Base-by-base conservation (phyloP, 768 basidiomycete genomes). In the Phlegmacium glaucopus region DNA sequence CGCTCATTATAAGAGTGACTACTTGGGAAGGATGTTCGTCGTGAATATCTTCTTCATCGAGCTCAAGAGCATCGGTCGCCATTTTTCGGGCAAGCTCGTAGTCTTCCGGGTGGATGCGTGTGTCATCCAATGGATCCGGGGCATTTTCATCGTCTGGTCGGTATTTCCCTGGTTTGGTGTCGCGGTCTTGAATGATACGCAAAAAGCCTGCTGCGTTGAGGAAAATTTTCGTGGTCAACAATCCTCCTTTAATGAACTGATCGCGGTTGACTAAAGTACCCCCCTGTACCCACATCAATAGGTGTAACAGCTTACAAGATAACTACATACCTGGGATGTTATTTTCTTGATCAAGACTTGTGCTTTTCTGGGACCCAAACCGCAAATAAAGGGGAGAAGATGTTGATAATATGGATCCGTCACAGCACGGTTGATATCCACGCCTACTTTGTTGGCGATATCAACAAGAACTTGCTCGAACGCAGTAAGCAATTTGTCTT, bases 31-130 rank as follows among this genome's bases (percentile, higher is more conserved):
- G 90, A 62, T 95, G 90, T 58, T 89, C 83, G 54, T 91, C 90
- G 47, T 90, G 89, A 28, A 93, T 77, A 68, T 99, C 96, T 64
- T 98, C 96, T 59, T 95, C 94, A 55, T 99, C 96, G n/a, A 92
- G 77, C 61, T 97, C 96, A 11, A 98, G 78, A 4, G 95, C 93
- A 66, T 97, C 94, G 15, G 91, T 90, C 30, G 95, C 95, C 94
- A 99, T 96, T 73, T 98, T 97, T 29, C 92, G 85, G 4, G 96
- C 95, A 32, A 98, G 77, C 55, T 97, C 94, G 61, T 98, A 99
- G 67, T 99, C 96, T 63, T 95, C 91, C 6, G 92, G 92, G 61
- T 99, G 96, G 44, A 99, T 91, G 15, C 96, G 89, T 30, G 94
- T 98, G 60, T 85, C 84, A 61, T 99, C 96, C 44, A 99, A 74